These are phyloP conservation scores for Calonectria hawksworthii DNA, from an alignment of 2,329 filamentous ascomycete genomes.

Conservation along the genomic window DNA sequence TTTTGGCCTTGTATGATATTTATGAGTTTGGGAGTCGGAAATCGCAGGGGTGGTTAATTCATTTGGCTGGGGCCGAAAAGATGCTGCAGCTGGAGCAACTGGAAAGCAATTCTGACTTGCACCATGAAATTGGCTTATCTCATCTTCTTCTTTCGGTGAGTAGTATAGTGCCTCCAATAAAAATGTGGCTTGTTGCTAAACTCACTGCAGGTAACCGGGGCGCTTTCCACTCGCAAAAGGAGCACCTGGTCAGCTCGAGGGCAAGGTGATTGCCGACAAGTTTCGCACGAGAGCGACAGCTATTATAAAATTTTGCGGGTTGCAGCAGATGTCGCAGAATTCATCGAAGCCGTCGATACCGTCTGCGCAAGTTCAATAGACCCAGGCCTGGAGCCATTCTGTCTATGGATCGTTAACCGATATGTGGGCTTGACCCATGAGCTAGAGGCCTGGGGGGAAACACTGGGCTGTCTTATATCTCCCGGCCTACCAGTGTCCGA, in stretches of 20 bases:
- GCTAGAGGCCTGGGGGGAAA: background rate
- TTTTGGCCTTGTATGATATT: constrained; percentile 1
- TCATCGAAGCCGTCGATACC: background rate
- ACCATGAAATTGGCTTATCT: background rate
- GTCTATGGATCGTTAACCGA: background rate
- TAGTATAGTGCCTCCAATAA: no score
- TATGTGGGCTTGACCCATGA: background rate
- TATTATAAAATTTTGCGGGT: background rate
- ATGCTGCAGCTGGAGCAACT: background rate
- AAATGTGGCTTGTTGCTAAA: background rate
- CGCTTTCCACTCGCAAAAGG: background rate
- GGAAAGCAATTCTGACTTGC: background rate
- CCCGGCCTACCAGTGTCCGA: background rate
- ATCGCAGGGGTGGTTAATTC: background rate
- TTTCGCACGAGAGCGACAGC: background rate
- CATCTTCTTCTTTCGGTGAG: constrained; percentile 8
- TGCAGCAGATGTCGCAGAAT: background rate
- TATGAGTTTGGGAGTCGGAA: constrained; percentile 7
- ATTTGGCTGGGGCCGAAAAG: constrained; percentile 8
- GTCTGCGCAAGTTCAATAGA: background rate
- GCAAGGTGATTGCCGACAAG: background rate
- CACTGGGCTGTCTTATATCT: background rate
- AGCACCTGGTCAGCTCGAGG: background rate
- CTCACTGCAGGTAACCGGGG: background rate
- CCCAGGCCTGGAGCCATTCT: background rate